These are phyloP conservation scores for Penicillium nordicum DNA, from an alignment of 2,329 filamentous ascomycete genomes.

Conservation along the genomic window DNA sequence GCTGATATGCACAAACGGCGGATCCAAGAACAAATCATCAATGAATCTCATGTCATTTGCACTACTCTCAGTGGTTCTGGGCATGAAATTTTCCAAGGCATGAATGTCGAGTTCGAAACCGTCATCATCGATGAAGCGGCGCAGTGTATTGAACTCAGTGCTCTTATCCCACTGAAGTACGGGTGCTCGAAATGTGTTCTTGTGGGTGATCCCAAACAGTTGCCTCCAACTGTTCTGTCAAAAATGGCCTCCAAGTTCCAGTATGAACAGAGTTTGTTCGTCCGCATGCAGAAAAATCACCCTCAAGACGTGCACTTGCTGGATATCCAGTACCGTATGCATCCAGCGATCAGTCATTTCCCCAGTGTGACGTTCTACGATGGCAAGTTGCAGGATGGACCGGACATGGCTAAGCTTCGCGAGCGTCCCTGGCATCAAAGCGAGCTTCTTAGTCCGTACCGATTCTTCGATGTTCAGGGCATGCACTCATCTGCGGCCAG, in stretches of 20 bases:
- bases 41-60: conserved; percentile 88
- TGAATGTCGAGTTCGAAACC: conserved; percentile 96
- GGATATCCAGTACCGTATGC: conserved; percentile 99
- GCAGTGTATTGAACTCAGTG: conserved; percentile 95
- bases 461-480: conserved; percentile 95
- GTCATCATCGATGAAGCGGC: conserved; percentile 98
- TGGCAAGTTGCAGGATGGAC: conserved; percentile 77
- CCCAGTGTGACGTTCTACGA: conserved; percentile 93
- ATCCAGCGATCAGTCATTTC: conserved; percentile 90
- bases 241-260: conserved; percentile 88
- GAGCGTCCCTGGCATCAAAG: conserved; percentile 81
- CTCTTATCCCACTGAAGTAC: conserved; percentile 94
- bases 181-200: conserved; percentile 95
- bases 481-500: conserved; percentile 75
- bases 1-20: conserved; percentile 79
- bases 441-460: conserved; percentile 79
- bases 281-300: conserved; percentile 93
- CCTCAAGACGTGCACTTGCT: conserved; percentile 85
- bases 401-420: conserved; percentile 73
- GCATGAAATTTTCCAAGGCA: conserved; percentile 92
- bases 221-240: conserved; percentile 92
- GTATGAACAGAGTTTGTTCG: conserved; percentile 97
- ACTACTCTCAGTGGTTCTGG: conserved; percentile 92
- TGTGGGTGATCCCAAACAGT: conserved; percentile 94
- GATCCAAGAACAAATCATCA: conserved; percentile 86